phyloP scores from a whole-genome alignment of 441 rosid species.

The Euphorbia celastroides region DNA sequence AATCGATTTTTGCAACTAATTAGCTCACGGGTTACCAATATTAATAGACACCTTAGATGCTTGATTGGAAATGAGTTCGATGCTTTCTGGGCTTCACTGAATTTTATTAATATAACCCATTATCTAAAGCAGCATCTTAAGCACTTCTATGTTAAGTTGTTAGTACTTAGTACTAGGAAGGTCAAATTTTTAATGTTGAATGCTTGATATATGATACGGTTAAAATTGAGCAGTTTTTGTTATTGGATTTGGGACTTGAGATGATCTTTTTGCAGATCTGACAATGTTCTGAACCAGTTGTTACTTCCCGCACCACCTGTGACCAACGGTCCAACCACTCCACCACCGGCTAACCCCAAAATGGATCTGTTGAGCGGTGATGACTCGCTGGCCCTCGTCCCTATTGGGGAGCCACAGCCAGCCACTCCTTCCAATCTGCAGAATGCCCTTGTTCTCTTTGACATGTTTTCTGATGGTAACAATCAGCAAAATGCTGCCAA shows the following conservation, averaged over 20 bases:
- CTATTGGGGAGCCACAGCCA: slow-evolving; percentile 59
- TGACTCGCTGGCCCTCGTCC: slow-evolving; percentile 77
- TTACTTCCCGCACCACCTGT: slow-evolving; percentile 75
- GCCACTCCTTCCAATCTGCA: slow-evolving; percentile 56
- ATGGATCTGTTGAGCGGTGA: slow-evolving; percentile 95
- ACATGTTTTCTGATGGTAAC: slow-evolving; percentile 64
- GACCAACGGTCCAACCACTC: slow-evolving; percentile 48
- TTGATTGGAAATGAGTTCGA: background rate
- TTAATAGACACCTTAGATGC: no score
- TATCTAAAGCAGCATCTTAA: background rate
- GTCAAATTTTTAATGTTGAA: background rate
- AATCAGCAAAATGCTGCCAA: slow-evolving; percentile 43
- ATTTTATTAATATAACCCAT: background rate
- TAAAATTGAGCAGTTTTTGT: background rate
- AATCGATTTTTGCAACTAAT: background rate
- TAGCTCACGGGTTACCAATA: background rate
- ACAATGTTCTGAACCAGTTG: slow-evolving; percentile 57
- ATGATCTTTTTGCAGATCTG: slow-evolving; percentile 43
- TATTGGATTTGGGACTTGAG: slow-evolving; percentile 13
- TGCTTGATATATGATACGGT: background rate
- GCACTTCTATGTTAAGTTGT: no score
- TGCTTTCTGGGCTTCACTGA: background rate
- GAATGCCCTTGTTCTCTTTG: slow-evolving; percentile 83
- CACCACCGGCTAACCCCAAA: slow-evolving; percentile 47
- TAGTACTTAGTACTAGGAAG: background rate